Evolutionary conservation across 345 rosid species (phyloP).

Genomic region (Gossypium stocksii): DNA sequence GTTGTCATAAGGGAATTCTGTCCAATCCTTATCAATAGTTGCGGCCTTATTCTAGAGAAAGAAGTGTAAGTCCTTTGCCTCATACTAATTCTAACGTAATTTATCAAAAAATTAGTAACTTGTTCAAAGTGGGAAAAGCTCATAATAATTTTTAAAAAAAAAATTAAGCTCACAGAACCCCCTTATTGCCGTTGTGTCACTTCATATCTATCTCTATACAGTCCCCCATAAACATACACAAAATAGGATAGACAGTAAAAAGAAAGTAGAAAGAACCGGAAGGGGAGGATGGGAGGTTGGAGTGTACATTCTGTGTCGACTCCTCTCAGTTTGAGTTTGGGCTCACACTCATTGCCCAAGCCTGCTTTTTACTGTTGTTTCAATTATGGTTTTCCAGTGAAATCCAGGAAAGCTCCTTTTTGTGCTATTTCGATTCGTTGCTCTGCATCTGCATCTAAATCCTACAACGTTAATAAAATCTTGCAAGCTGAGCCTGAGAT

Average conservation of each 20-base stretch:
- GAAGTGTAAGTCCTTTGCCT: neutral
- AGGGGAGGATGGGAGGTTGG: neutral
- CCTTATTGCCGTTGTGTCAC: too few relatives aligned
- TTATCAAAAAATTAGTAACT: too few relatives aligned
- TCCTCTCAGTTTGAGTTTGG: neutral
- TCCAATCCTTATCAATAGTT: conserved; percentile 7
- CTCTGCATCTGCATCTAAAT: neutral
- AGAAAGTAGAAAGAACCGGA: neutral
- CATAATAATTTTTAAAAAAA: too few relatives aligned
- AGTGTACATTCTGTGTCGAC: neutral
- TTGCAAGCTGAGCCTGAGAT: conserved; percentile 6
- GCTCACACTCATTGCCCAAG: neutral
- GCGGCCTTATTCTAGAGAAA: neutral
- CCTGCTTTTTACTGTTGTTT: neutral
- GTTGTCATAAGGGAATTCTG: neutral
- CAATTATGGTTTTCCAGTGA: neutral
- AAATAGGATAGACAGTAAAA: neutral
- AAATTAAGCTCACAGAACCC: too few relatives aligned
- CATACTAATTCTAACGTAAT: too few relatives aligned
- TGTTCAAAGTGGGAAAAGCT: too few relatives aligned
- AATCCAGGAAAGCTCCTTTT: neutral
- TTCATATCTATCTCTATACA: too few relatives aligned
- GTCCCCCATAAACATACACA: neutral
- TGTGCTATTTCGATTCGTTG: neutral
- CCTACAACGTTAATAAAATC: neutral